Evolutionary conservation across 1,139 yeast species (phyloP), one percentile per base, ranked within the genome.

Genomic region (Zygoascus sp.): DNA sequence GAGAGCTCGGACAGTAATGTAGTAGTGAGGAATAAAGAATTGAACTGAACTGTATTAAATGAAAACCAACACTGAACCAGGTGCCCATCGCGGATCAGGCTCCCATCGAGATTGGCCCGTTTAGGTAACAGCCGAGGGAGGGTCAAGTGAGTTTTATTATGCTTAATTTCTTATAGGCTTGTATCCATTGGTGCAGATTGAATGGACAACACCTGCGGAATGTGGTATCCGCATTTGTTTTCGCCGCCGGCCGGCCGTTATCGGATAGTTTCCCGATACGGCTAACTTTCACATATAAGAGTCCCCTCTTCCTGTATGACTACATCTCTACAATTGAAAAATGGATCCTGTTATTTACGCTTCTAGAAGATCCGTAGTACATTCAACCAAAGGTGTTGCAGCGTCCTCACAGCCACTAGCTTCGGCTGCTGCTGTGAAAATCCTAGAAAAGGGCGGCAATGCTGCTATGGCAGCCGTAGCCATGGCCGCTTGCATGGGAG

Each of bases 401-500:
- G 74, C 87, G 1, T 80, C 90, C 1, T 70, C 89, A 0, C 95
- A 86, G 64, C 86, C 92, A 1, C 66, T 83, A 42, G 95, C 95
- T 28, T 79, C 80, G 48, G 79, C 86, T 2, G 92, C 89, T 0
- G 95, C 92, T 1, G 61, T 82, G 37, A 73, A 74, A 58, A 76
- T 86, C 36, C 70, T 86, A 17, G 78, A 76, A 20, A 68, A 70
- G 50, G 95, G 95, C 3, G 95, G 95, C 1, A 86, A 86, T 61
- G 83, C 90, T 48, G 86, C 86, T 9, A 79, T 60, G 62, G 95
- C 95, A 1, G 83, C 87, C 8, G 83, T 86, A 28, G 95, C 92
- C 0, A 79, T 81, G 25, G 79, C 89, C 5, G 92, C 95, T 4
- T 86, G 82, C 5, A 69, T 86, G 38, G 76, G 83, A 52, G 77